Percentiles rank a stretch among this genome's conserved stretches.
Conservation (phyloP, 306 rosid species). For the Rosa chinensis region DNA sequence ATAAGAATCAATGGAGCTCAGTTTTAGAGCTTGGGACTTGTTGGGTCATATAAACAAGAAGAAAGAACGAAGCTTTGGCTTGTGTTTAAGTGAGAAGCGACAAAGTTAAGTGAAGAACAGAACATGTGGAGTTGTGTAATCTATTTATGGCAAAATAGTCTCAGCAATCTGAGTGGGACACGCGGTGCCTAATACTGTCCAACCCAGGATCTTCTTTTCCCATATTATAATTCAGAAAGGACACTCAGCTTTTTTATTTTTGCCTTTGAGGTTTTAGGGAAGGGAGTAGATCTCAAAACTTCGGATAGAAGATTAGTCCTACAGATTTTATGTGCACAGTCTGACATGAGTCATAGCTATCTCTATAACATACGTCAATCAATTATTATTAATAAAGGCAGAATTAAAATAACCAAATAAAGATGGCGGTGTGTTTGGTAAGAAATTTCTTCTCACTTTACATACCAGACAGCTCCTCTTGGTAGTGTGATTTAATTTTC, state of each 20-base stretch:
- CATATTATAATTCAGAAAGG: not conserved
- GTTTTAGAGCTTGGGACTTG: not conserved
- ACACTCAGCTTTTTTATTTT: not conserved
- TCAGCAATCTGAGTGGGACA: constrained; percentile 6
- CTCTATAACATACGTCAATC: not conserved
- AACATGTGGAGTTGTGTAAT: constrained; percentile 18
- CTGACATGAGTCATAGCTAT: not conserved
- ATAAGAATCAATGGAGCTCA: not conserved
- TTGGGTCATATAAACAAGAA: not conserved
- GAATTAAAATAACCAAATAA: not conserved
- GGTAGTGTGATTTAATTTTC: too few species aligned
- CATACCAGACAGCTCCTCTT: too few species aligned
- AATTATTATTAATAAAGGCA: not conserved
- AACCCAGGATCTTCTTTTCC: not conserved
- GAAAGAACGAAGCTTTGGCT: not conserved
- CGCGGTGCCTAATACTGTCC: not conserved
- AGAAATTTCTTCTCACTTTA: not conserved
- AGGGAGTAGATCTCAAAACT: not conserved
- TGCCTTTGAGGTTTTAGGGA: not conserved
- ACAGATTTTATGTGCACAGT: not conserved
- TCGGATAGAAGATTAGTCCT: not conserved
- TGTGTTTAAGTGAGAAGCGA: not conserved
- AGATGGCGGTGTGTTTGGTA: not conserved
- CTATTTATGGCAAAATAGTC: not conserved
- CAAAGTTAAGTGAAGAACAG: not conserved